Evolutionary conservation across 129 eudicot species (phyloP).

Genomic region (Artemisia annua): DNA sequence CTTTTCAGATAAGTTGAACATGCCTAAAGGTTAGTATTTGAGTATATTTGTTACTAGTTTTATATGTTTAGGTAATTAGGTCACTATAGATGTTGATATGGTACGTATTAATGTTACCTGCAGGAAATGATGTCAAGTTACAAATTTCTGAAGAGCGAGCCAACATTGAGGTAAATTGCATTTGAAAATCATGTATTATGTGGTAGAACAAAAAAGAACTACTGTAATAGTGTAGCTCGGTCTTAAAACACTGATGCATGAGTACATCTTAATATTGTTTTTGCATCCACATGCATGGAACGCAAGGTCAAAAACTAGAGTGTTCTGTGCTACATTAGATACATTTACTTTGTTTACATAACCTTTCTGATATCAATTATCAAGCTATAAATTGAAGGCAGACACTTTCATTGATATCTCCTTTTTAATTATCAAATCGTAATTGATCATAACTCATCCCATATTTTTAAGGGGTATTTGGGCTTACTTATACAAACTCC

Average conservation of each 20-base stretch:
- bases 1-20: conserved; percentile 10
- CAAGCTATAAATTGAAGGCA: conserved; percentile 2
- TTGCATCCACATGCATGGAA: conserved; percentile 17
- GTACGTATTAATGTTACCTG: conserved; percentile 4
- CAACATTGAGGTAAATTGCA: conserved; percentile 31
- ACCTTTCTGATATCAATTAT: neutral
- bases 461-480: neutral
- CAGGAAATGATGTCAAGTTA: conserved; percentile 34
- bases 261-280: neutral
- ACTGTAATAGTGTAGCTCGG: neutral
- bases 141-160: conserved; percentile 32
- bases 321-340: conserved; percentile 4
- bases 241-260: neutral
- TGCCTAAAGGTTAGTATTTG: conserved; percentile 24
- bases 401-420: neutral
- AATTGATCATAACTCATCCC: conserved; percentile 1
- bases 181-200: conserved; percentile 6
- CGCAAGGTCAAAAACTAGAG: conserved; percentile 1
- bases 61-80: neutral
- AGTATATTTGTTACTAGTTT: neutral
- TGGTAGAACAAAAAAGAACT: neutral
- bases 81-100: neutral
- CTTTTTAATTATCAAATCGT: neutral
- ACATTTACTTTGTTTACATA: neutral
- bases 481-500: no score